Conservation (phyloP, 2,329 filamentous ascomycete genomes). For the Exophiala sp. region DNA sequence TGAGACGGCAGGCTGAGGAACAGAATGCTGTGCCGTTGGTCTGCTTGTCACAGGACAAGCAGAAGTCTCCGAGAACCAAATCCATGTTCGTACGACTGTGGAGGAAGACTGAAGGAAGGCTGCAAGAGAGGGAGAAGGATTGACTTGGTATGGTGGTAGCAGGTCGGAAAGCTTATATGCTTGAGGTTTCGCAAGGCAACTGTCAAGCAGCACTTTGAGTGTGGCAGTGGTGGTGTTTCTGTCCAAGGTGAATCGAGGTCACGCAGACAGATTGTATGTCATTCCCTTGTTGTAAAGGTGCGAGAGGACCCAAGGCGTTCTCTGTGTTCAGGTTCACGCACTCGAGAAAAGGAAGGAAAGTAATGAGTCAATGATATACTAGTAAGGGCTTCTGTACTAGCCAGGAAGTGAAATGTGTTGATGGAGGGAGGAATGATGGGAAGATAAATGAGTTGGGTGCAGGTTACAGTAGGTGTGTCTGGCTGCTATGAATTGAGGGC, state of each 20-base stretch:
- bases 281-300: not conserved
- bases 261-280: conserved; percentile 1
- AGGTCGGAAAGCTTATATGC: conserved; percentile 14
- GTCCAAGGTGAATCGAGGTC: not conserved
- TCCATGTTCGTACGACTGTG: conserved; percentile 50
- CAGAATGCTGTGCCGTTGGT: conserved; percentile 80
- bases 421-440: not conserved
- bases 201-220: not conserved
- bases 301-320: not conserved
- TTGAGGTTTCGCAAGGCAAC: not conserved
- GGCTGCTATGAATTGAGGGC: not conserved
- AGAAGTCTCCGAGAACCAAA: conserved; percentile 71
- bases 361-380: not conserved
- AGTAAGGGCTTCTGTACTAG: not conserved
- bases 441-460: not conserved
- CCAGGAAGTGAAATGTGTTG: not conserved
- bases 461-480: not conserved
- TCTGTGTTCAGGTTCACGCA: not conserved
- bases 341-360: not conserved
- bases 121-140: conserved; percentile 2
- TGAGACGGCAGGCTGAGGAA: conserved; percentile 84
- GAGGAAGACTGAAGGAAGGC: conserved; percentile 1
- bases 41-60: conserved; percentile 88
- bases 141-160: not conserved
- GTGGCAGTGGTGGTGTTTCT: not conserved